A percentile compares a stretch with the other conserved stretches of the same genome.
These are phyloP conservation scores for Boletus edulis DNA, from an alignment of 768 basidiomycete genomes.

Conservation along the genomic window DNA sequence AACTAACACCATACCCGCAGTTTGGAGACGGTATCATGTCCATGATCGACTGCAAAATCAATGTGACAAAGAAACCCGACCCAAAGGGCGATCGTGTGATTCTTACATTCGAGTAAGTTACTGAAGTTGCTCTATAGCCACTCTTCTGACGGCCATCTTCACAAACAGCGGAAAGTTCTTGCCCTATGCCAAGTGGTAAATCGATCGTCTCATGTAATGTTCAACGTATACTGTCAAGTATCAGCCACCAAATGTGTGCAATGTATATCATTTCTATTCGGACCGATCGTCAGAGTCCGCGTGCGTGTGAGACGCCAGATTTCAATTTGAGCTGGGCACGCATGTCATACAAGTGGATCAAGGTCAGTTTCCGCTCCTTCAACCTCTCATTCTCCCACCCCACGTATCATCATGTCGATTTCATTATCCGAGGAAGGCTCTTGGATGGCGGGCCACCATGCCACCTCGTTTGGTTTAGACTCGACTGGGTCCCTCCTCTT, in stretches of 20 bases:
- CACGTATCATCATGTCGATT: slow-evolving; percentile 2
- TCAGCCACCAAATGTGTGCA: not conserved
- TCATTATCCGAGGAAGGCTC: slow-evolving; percentile 14
- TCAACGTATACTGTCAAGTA: not conserved
- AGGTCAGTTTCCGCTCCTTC: slow-evolving; percentile 4
- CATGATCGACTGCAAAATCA: slow-evolving; percentile 81
- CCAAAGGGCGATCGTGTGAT: slow-evolving; percentile 79
- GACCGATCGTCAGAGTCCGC: too few relatives aligned
- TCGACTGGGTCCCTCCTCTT: slow-evolving; percentile 11
- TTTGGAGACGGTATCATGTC: slow-evolving; percentile 90
- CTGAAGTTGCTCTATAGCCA: not conserved
- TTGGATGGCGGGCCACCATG: not conserved
- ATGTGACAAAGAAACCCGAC: slow-evolving; percentile 64
- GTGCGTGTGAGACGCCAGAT: not conserved
- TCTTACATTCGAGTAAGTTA: slow-evolving; percentile 74
- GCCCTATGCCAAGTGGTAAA: slow-evolving; percentile 68
- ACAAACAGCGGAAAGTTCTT: slow-evolving; percentile 68
- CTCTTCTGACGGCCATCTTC: slow-evolving; percentile 2
- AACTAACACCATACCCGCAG: slow-evolving; percentile 31
- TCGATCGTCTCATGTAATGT: not conserved
- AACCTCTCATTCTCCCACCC: not conserved
- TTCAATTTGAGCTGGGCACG: slow-evolving; percentile 12
- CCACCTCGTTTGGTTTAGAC: slow-evolving; percentile 11
- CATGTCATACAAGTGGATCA: not conserved
- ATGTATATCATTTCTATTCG: not conserved